Evolutionary conservation across 2,329 filamentous ascomycete species (phyloP).

Genomic region (Rhexocercosporidium sp.): DNA sequence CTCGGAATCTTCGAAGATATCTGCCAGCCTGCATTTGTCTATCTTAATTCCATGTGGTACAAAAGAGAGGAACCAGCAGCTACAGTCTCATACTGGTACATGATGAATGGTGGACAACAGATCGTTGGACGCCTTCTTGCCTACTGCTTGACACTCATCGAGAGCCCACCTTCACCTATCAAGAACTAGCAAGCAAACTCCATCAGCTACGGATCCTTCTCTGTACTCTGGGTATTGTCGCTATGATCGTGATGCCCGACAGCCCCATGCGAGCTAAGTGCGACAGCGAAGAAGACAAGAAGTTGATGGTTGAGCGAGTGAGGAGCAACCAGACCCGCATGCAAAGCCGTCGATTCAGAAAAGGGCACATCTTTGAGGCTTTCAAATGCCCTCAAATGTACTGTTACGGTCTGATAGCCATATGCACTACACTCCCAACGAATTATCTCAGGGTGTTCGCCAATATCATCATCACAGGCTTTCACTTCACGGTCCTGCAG

Average conservation of each 20-base stretch:
- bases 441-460: slow-evolving; percentile 75
- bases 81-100: slow-evolving; percentile 65
- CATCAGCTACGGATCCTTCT: slow-evolving; percentile 52
- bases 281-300: slow-evolving; percentile 49
- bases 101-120: slow-evolving; percentile 78
- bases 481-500: slow-evolving; percentile 68
- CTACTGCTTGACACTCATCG: slow-evolving; percentile 60
- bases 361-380: slow-evolving; percentile 56
- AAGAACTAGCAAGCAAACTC: slow-evolving; percentile 67
- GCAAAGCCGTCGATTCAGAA: slow-evolving; percentile 55
- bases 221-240: slow-evolving; percentile 49
- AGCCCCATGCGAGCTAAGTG: slow-evolving; percentile 54
- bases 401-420: slow-evolving; percentile 67
- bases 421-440: slow-evolving; percentile 76
- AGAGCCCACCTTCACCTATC: slow-evolving; percentile 53
- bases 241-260: slow-evolving; percentile 54
- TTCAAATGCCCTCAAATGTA: slow-evolving; percentile 68
- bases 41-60: slow-evolving; percentile 74
- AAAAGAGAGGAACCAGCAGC: slow-evolving; percentile 71
- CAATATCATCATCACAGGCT: slow-evolving; percentile 74
- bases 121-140: slow-evolving; percentile 67
- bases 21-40: slow-evolving; percentile 70
- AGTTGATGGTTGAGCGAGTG: slow-evolving; percentile 57
- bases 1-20: slow-evolving; percentile 71
- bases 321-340: slow-evolving; percentile 63